Base-by-base conservation (phyloP, 305 asterid genomes). In the Fraxinus albicans region DNA sequence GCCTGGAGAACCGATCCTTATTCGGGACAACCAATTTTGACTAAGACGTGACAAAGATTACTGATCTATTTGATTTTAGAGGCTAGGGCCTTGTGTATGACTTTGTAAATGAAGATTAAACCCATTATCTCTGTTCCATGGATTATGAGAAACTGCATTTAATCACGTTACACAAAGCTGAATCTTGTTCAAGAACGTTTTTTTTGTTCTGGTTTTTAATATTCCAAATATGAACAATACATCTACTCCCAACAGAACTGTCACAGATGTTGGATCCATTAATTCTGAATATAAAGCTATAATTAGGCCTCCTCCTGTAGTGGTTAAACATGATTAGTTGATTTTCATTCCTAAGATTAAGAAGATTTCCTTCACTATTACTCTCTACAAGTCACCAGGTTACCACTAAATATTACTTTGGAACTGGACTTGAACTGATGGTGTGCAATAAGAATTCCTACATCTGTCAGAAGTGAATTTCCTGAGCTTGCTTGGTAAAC, bases 351-450 rank as follows among this genome's bases (percentile, higher is more conserved):
- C 87, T 67, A 27, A 23, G 69, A 77, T 38, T n/a, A 87, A 73
- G 87, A 87, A 84, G 74, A 12, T 86, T 40, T 81, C 91, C 2
- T 91, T 86, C 85, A 69, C 80, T 44, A 90, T 89, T 79, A 89
- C 90, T 0, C 73, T 84, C 82, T 65, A 82, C 92, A 35, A 58
- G 78, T 80, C 87, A 84, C 79, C 88, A 86, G 29, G 81, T 82
- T 25, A 87, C 72, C 33, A 86, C 78, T 2, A 91, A 85, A 25
- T 89, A 86, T 77, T 85, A 67, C 27, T 91, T 91, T 50, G 93
- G 92, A 89, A 90, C 89, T 80, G 89, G 4, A 80, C 83, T 4
- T 91, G 93, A 93, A 85, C 86, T 50, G 90, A 89, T 12, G 84
- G 91, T 42, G 76, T 84, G 76, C 90, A 34, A 90, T 89, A 29